Conservation (phyloP, 106 monocot species). For the Dioscorea zingiberensis region DNA sequence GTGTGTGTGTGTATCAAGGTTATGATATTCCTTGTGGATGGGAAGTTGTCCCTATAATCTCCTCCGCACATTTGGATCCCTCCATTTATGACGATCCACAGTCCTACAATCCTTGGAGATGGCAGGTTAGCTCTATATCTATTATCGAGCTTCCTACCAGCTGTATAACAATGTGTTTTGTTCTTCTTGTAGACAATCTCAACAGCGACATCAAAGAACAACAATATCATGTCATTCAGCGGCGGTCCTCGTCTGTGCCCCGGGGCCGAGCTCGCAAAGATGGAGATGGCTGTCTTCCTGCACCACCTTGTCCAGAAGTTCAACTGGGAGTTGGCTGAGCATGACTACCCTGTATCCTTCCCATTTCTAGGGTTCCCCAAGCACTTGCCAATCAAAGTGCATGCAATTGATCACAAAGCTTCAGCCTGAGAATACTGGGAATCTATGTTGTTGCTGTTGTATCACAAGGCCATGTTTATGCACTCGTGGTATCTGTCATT, state of each 20-base stretch:
- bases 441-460: too few relatives aligned
- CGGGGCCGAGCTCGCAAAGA: slow-evolving; percentile 20
- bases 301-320: slow-evolving; percentile 22
- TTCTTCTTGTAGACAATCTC: slow-evolving; percentile 1
- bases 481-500: too few relatives aligned
- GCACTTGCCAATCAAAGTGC: slow-evolving; percentile 7
- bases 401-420: background rate
- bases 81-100: slow-evolving; percentile 5
- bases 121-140: background rate
- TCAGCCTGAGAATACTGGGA: too few relatives aligned
- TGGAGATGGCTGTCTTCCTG: slow-evolving; percentile 25
- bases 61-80: slow-evolving; percentile 5
- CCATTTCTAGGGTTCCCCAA: slow-evolving; percentile 8
- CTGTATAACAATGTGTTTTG: too few relatives aligned
- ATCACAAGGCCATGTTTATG: too few relatives aligned
- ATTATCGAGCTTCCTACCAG: too few relatives aligned
- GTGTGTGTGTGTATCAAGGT: background rate
- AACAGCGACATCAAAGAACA: background rate
- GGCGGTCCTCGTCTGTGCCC: slow-evolving; percentile 29
- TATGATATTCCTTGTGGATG: slow-evolving; percentile 16
- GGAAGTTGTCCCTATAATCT: slow-evolving; percentile 7
- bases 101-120: slow-evolving; percentile 11
- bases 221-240: slow-evolving; percentile 13
- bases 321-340: slow-evolving; percentile 5
- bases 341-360: slow-evolving; percentile 7